Base-by-base conservation (phyloP, 768 basidiomycete genomes). In the Tulasnella sp. region DNA sequence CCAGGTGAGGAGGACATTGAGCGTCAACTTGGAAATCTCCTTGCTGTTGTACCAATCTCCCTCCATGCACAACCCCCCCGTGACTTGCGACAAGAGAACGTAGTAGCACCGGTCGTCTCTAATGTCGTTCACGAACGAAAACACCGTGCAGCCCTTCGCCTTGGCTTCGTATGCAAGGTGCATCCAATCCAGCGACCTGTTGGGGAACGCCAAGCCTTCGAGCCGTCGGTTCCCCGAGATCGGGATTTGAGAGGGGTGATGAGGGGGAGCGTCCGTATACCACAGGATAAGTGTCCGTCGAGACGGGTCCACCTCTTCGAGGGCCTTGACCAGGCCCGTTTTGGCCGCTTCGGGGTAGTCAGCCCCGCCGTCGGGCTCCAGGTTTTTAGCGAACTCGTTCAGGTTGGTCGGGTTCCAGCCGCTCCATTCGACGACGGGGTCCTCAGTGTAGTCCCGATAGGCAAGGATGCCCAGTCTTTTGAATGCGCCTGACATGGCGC, bases 311-410 rank as follows among this genome's bases (percentile, higher is more conserved):
- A 80, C 81, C 1, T 78, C 80, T 74, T 83, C 80, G 77, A 83
- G 46, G n/a, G 77, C 81, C 23, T 80, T 80, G 72, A 82, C 81
- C 44, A 83, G 76, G 6, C 82, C 83, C 5, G 81, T 82, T 57
- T 83, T 83, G 39, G 82, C 82, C n/a, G 83, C 83, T 70, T 83
- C 83, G 5, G 83, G 83, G 29, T 74, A 82, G 79, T 83, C 82
- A n/a, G 81, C 81, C 42, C 83, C 83, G 29, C 83, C 82, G 0
- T 79, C 67, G 5, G 81, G 78, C 4, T 29, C 6, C 5, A 83
- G 75, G 5, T 73, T 75, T 29, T 57, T 69, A 6, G 81, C 82
- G 35, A 82, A 82, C 29, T 79, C 79, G 1, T 73, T 26, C 7
- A 83, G 79, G 48, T 80, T 77, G 5, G 81, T 71, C 11, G 61